phyloP scores from a whole-genome alignment of 768 basidiomycete species.

The Leccinum fibrillosum region DNA sequence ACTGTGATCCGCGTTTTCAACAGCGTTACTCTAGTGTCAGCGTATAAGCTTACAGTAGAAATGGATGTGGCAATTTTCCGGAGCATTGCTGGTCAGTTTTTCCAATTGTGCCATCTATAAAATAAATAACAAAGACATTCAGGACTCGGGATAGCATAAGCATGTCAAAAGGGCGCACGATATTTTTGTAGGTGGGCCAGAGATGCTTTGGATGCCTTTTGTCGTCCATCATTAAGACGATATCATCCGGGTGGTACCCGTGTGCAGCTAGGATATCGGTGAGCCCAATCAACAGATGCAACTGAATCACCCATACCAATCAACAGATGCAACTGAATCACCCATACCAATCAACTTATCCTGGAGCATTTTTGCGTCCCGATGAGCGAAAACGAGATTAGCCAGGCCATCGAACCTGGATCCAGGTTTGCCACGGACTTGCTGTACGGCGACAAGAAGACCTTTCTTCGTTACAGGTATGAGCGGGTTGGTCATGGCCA shows the following conservation, averaged over 20 bases:
- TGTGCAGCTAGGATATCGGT: background rate
- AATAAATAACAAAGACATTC: background rate
- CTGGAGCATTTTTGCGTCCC: conserved; percentile 15
- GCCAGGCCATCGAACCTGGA: background rate
- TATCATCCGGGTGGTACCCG: background rate
- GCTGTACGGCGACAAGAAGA: conserved; percentile 17
- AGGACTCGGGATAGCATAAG: background rate
- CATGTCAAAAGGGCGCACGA: background rate
- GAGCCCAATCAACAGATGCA: background rate
- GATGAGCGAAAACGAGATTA: conserved; percentile 18
- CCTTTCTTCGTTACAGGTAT: conserved; percentile 12
- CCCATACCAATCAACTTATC: conserved; percentile 16
- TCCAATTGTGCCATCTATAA: conserved; percentile 24
- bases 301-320: conserved; percentile 11
- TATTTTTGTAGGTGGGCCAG: background rate
- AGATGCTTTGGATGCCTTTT: background rate
- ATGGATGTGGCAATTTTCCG: conserved; percentile 46
- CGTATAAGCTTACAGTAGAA: conserved; percentile 47
- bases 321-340: background rate
- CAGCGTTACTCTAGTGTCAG: too few species aligned
- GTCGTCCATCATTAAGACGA: background rate
- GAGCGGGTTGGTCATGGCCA: background rate
- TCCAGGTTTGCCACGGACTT: conserved; percentile 4
- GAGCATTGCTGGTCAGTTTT: conserved; percentile 39
- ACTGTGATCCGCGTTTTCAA: background rate